phyloP scores from a whole-genome alignment of 2,329 filamentous ascomycete genomes.

The Penicillium sp. region DNA sequence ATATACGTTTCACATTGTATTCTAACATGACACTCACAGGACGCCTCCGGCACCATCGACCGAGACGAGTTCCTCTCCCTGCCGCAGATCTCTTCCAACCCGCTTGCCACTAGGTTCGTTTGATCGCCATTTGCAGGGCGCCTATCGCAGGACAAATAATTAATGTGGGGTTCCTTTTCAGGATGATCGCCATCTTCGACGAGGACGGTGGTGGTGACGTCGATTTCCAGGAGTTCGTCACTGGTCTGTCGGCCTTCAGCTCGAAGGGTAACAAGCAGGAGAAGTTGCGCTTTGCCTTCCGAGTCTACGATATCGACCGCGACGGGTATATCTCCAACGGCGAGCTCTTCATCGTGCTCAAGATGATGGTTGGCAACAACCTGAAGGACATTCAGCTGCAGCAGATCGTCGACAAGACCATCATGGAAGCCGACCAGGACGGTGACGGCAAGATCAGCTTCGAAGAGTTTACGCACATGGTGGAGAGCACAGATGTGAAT shows the following conservation, averaged over 20 bases:
- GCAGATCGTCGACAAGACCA: constrained; percentile 99
- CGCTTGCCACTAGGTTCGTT: constrained; percentile 81
- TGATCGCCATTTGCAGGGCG: neutral
- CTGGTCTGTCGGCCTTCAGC: constrained; percentile 89
- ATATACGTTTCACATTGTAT: neutral
- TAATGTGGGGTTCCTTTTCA: constrained; percentile 36
- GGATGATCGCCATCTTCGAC: constrained; percentile 99
- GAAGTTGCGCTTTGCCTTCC: constrained; percentile 96
- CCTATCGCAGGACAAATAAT: neutral
- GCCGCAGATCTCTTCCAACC: constrained; percentile 96
- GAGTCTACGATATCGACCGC: constrained; percentile 98
- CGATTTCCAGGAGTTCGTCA: constrained; percentile 98
- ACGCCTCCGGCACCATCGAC: constrained; percentile 97
- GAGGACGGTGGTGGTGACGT: constrained; percentile 97
- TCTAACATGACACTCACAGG: constrained; percentile 52
- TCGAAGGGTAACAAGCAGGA: constrained; percentile 99
- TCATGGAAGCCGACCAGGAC: constrained; percentile 98
- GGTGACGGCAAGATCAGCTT: constrained; percentile 98
- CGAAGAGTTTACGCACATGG: constrained; percentile 98
- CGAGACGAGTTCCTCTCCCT: constrained; percentile 97
- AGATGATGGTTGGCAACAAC: constrained; percentile 99
- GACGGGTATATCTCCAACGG: constrained; percentile 99
- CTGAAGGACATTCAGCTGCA: constrained; percentile 98
- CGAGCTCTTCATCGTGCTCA: constrained; percentile 97
- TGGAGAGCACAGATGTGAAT: constrained; percentile 80